phyloP scores from a whole-genome alignment of 129 eudicot genomes.

The Pittosporum tobira region DNA sequence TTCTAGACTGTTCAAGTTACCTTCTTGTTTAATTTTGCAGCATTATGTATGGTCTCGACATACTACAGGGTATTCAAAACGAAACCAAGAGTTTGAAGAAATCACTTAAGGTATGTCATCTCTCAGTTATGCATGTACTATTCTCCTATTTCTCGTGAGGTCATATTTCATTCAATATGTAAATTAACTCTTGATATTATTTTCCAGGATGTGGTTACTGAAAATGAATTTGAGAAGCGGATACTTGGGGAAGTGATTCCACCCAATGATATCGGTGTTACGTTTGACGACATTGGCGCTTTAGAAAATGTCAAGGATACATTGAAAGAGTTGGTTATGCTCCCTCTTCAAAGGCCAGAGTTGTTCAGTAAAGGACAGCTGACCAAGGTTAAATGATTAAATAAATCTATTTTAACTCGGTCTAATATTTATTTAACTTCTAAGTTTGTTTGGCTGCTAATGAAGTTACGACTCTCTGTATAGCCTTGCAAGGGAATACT shows the following conservation, averaged over 20 bases:
- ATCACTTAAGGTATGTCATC: constrained; percentile 65
- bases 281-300: constrained; percentile 93
- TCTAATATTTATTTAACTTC: not conserved
- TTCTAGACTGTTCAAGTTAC: not conserved
- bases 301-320: constrained; percentile 81
- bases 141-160: not conserved
- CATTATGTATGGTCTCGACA: constrained; percentile 64
- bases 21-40: constrained; percentile 31
- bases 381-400: constrained; percentile 46
- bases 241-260: constrained; percentile 86
- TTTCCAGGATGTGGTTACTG: constrained; percentile 76
- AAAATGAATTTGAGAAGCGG: constrained; percentile 79
- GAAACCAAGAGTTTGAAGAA: constrained; percentile 73
- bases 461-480: not conserved
- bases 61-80: constrained; percentile 66
- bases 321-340: constrained; percentile 81
- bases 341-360: constrained; percentile 90
- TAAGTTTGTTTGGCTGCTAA: constrained; percentile 6
- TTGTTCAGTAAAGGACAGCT: constrained; percentile 80
- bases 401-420: not conserved
- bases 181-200: not conserved
- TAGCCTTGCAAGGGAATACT: constrained; percentile 93
- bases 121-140: not conserved
- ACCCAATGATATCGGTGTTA: constrained; percentile 79
- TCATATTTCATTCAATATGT: not conserved